Percentiles rank a stretch among this genome's conserved stretches.
phyloP scores from a whole-genome alignment of 345 rosid genomes.

The Turnera subulata region DNA sequence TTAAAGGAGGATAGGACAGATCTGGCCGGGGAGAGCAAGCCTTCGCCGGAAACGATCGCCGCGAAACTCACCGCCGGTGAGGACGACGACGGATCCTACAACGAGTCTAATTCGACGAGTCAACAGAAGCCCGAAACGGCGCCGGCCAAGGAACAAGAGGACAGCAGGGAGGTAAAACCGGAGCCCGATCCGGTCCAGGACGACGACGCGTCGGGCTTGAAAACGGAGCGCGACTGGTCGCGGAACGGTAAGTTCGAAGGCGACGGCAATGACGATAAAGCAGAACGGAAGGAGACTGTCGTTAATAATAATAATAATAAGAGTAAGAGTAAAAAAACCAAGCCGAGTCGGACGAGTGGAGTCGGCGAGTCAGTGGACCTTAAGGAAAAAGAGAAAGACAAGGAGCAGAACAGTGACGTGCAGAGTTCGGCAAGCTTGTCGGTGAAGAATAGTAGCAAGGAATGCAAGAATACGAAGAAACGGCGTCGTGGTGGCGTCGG shows the following conservation, averaged over 20 bases:
- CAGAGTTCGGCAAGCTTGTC: constrained; percentile 64
- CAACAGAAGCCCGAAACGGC: constrained; percentile 36
- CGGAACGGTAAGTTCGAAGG: constrained; percentile 13
- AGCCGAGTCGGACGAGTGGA: constrained; percentile 10
- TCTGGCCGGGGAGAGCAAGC: constrained; percentile 28
- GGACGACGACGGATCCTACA: constrained; percentile 36
- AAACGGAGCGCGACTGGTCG: constrained; percentile 22
- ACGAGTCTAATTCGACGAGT: constrained; percentile 51
- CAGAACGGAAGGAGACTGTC: not conserved
- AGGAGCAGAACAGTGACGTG: constrained; percentile 40
- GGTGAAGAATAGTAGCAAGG: constrained; percentile 12
- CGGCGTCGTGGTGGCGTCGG: constrained; percentile 28
- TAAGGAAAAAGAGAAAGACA: constrained; percentile 34
- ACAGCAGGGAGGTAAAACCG: constrained; percentile 25
- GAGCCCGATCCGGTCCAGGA: constrained; percentile 16
- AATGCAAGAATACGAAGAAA: constrained; percentile 5
- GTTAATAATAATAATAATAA: not conserved
- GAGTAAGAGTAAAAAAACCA: constrained; percentile 21
- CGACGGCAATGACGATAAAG: constrained; percentile 5
- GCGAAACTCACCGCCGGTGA: constrained; percentile 20
- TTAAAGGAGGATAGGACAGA: constrained; percentile 34
- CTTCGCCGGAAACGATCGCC: constrained; percentile 13
- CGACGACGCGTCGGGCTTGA: constrained; percentile 10
- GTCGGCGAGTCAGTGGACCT: constrained; percentile 35
- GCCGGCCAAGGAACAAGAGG: constrained; percentile 21